phyloP scores from a whole-genome alignment of 2,329 filamentous ascomycete genomes.

The Neonectria coccinea region DNA sequence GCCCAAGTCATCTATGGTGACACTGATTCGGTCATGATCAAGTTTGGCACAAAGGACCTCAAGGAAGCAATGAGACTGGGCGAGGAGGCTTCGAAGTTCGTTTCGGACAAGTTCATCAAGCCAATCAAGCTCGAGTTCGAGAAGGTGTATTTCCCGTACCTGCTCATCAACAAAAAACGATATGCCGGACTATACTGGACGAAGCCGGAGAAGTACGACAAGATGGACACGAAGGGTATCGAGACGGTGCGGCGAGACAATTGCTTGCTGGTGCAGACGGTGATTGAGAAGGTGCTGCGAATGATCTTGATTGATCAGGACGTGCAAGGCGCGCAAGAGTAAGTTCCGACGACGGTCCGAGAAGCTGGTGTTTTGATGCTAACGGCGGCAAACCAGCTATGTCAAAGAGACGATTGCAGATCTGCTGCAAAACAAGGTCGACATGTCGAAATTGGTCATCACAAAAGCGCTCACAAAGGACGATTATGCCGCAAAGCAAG shows the following conservation, averaged over 20 bases:
- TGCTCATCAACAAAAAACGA: constrained; percentile 99
- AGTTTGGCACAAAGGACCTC: constrained; percentile 91
- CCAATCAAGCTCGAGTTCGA: constrained; percentile 99
- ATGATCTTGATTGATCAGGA: constrained; percentile 97
- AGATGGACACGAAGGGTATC: constrained; percentile 99
- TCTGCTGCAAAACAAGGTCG: constrained; percentile 94
- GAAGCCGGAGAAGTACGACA: constrained; percentile 92
- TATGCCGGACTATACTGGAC: constrained; percentile 99
- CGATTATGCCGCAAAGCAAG: constrained; percentile 91
- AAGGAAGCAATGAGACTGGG: constrained; percentile 93
- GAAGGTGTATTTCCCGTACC: constrained; percentile 97
- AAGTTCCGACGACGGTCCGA: constrained; percentile 54
- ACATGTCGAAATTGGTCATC: constrained; percentile 99
- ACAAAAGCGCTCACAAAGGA: constrained; percentile 95
- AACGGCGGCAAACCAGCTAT: constrained; percentile 72
- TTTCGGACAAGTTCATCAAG: constrained; percentile 92
- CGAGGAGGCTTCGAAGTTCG: constrained; percentile 88
- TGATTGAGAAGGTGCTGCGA: constrained; percentile 94
- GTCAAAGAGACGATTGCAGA: constrained; percentile 97
- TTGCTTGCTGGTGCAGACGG: constrained; percentile 92
- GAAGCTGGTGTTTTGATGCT: constrained; percentile 31
- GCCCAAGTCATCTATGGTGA: constrained; percentile 98
- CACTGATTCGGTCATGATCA: constrained; percentile 99
- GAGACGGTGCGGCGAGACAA: constrained; percentile 98
- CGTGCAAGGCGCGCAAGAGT: constrained; percentile 91